phyloP scores from a whole-genome alignment of 192 early-diverging fungal genomes.

The Mortierella claussenii region DNA sequence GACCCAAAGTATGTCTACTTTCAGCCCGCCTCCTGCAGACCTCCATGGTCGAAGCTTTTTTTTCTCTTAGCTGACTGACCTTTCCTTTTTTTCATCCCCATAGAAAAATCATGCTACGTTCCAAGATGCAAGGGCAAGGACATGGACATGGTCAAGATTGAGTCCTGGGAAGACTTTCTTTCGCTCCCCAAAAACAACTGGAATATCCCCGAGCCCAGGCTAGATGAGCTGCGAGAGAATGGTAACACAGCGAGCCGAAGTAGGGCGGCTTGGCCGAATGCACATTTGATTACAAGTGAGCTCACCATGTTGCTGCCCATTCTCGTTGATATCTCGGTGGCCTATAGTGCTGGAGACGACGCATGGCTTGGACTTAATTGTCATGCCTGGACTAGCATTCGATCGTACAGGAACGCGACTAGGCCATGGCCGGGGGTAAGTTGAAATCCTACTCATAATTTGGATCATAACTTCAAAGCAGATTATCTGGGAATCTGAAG shows the following conservation, averaged over 20 bases:
- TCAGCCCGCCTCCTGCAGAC: not conserved
- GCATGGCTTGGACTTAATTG: constrained; percentile 66
- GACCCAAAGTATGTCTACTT: constrained; percentile 29
- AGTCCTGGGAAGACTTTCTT: constrained; percentile 66
- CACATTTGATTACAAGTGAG: too few species aligned
- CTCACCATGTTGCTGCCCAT: too few species aligned
- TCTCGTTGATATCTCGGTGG: too few species aligned
- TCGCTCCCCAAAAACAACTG: constrained; percentile 71
- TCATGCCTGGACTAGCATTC: constrained; percentile 73
- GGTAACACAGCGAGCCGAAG: too few species aligned
- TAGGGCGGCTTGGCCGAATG: too few species aligned
- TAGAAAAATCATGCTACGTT: constrained; percentile 62
- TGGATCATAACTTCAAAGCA: not conserved
- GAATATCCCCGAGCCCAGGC: constrained; percentile 73
- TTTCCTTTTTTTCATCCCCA: not conserved
- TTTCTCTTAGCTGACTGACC: not conserved
- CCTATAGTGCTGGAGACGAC: constrained; percentile 61
- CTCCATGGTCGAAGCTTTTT: constrained; percentile 1
- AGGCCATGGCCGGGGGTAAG: constrained; percentile 73
- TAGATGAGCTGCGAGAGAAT: constrained; percentile 60
- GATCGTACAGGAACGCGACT: constrained; percentile 64
- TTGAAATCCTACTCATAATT: not conserved
- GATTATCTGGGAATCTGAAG: not conserved
- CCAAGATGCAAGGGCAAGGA: constrained; percentile 58
- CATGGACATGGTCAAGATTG: constrained; percentile 78